phyloP scores from a whole-genome alignment of 2,329 filamentous ascomycete genomes.

The Neofusicoccum laricinum region DNA sequence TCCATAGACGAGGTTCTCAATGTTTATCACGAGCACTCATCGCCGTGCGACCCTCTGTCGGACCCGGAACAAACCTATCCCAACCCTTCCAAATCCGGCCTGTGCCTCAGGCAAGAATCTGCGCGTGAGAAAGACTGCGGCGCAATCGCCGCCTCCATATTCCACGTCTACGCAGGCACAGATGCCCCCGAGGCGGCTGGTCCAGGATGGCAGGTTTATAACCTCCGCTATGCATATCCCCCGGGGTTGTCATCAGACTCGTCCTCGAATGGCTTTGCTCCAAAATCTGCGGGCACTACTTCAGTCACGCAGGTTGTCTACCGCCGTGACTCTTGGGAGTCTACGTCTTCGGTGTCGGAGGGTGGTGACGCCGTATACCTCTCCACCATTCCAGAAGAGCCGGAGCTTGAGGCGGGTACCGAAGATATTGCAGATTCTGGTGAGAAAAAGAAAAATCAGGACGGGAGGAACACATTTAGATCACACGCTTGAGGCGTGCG shows the following conservation, averaged over 20 bases:
- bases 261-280: background rate
- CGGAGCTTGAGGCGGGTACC: background rate
- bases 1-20: constrained; percentile 12
- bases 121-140: background rate
- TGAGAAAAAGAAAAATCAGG: no score
- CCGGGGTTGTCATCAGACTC: background rate
- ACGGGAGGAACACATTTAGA: background rate
- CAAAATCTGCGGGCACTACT: background rate
- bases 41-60: background rate
- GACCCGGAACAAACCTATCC: background rate
- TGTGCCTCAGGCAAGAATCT: background rate
- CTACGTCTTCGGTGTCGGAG: background rate
- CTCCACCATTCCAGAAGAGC: background rate
- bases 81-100: background rate
- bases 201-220: background rate
- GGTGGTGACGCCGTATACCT: background rate
- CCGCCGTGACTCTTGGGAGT: background rate
- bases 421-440: background rate
- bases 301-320: background rate
- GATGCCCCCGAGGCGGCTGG: background rate
- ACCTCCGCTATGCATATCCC: background rate
- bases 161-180: background rate
- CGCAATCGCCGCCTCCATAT: background rate
- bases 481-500: no score
- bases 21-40: background rate